Evolutionary conservation across 2,329 filamentous ascomycete species (phyloP).

Genomic region (Lanzia echinophila): DNA sequence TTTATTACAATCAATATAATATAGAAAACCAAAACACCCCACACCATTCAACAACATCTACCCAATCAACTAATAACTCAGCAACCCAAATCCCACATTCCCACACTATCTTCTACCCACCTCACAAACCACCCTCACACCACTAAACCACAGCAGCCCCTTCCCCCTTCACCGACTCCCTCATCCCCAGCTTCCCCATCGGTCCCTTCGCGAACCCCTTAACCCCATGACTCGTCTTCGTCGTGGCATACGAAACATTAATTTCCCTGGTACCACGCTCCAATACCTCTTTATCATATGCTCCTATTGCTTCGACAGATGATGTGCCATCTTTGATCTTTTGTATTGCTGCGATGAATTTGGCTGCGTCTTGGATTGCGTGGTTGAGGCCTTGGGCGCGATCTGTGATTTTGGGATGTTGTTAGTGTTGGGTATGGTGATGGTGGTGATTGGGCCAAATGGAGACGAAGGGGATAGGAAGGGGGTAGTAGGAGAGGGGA

Average conservation of each 20-base stretch:
- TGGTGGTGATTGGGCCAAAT: background rate
- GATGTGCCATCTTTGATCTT: background rate
- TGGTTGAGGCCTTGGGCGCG: slow-evolving; percentile 10
- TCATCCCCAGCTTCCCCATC: background rate
- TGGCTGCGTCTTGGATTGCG: slow-evolving; percentile 5
- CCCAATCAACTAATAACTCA: too few relatives aligned
- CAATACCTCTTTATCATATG: background rate
- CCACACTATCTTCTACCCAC: background rate
- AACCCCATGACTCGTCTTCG: background rate
- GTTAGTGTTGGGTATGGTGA: background rate
- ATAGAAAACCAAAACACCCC: too few relatives aligned
- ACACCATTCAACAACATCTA: too few relatives aligned
- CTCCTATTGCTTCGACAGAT: background rate
- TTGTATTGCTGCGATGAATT: background rate
- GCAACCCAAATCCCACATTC: background rate
- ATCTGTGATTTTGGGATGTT: background rate
- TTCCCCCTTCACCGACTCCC: background rate
- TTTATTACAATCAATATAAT: too few relatives aligned
- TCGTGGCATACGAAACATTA: background rate
- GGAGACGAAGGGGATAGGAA: too few relatives aligned
- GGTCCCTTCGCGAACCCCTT: background rate
- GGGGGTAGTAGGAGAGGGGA: background rate
- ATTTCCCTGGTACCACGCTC: slow-evolving; percentile 1
- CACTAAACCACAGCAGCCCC: background rate
- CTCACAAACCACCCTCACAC: background rate